phyloP scores from a whole-genome alignment of 164 flowering plant species.

The Aristolochia fimbriata region DNA sequence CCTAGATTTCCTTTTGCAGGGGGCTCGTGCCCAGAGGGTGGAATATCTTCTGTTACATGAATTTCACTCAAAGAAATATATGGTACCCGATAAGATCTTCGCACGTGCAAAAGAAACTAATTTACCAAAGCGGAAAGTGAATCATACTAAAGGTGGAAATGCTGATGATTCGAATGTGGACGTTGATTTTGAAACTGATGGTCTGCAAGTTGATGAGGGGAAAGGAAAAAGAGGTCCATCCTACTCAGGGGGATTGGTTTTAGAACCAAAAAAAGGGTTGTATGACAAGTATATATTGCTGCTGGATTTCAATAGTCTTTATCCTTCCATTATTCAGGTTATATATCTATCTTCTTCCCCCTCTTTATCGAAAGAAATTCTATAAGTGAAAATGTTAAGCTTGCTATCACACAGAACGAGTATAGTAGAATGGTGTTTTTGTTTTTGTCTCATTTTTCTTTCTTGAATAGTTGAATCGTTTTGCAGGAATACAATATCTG shows the following conservation, averaged over 20 bases:
- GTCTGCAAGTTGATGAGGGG: constrained; percentile 22
- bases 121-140: constrained; percentile 43
- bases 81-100: constrained; percentile 80
- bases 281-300: constrained; percentile 95
- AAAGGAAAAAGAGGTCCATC: constrained; percentile 85
- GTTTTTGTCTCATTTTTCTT: background rate
- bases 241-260: constrained; percentile 90
- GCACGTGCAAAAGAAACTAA: constrained; percentile 45
- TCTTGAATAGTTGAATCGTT: constrained; percentile 1
- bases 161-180: constrained; percentile 32
- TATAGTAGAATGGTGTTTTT: too few species aligned
- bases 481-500: constrained; percentile 95
- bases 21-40: constrained; percentile 98
- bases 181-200: constrained; percentile 34
- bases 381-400: background rate
- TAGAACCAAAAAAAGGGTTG: constrained; percentile 94
- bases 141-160: constrained; percentile 29
- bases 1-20: constrained; percentile 33
- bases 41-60: constrained; percentile 92
- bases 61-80: constrained; percentile 86
- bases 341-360: constrained; percentile 1
- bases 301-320: constrained; percentile 97
- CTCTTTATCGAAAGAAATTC: background rate
- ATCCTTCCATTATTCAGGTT: constrained; percentile 99
- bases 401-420: too few species aligned